Evolutionary conservation across 331 rosid species (phyloP).

Genomic region (Acacia concinna): DNA sequence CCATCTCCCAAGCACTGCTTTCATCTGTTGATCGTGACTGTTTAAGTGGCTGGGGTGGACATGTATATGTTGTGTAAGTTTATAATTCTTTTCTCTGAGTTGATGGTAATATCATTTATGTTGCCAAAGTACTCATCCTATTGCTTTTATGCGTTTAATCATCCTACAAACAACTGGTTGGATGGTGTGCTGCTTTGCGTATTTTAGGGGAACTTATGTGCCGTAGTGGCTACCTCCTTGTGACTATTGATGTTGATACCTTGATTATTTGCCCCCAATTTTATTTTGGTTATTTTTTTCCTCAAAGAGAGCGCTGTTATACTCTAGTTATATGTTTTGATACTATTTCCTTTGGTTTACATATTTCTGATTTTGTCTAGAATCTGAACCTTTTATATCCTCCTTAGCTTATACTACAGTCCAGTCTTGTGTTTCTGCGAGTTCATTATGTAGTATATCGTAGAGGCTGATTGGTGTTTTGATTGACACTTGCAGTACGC

Average conservation of each 20-base stretch:
- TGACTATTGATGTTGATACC: not conserved
- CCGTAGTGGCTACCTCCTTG: not conserved
- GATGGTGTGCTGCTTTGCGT: not conserved
- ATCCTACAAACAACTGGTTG: conserved; percentile 11
- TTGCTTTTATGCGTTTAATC: not conserved
- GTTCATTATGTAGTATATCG: not conserved
- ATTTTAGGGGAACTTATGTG: not conserved
- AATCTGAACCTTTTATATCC: not conserved
- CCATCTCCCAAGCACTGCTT: conserved; percentile 84
- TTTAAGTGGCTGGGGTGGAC: conserved; percentile 99
- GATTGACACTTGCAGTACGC: conserved; percentile 59
- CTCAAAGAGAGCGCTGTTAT: not conserved
- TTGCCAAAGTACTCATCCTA: not conserved
- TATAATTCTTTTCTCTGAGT: conserved; percentile 1
- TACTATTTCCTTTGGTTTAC: conserved; percentile 10
- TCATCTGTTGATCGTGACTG: conserved; percentile 97
- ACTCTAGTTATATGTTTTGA: not conserved
- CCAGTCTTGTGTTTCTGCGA: not conserved
- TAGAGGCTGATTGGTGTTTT: conserved; percentile 21
- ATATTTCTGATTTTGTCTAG: not conserved
- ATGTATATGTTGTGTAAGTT: conserved; percentile 89
- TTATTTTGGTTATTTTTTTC: not conserved
- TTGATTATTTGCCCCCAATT: not conserved
- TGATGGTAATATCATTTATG: not conserved
- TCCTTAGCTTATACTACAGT: not conserved